Evolutionary conservation across 208 protist species (phyloP), one percentile per base, ranked within the genome.

Genomic region (Crithidia expoeki): DNA sequence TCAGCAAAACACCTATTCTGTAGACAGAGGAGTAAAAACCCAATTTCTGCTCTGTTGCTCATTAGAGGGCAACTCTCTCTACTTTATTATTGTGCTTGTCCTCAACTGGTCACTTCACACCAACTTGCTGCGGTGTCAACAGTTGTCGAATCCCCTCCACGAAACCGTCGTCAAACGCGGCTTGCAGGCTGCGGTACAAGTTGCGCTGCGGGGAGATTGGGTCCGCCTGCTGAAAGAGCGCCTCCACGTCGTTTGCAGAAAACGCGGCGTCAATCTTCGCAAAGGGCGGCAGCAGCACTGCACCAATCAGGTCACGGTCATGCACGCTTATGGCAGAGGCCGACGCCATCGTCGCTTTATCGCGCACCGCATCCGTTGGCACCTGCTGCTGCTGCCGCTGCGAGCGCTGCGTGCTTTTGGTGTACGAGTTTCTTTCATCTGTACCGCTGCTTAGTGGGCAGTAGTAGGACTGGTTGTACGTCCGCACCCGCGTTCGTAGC

Each of bases 261-360:
- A 74, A 74, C 0, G 33, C 12, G 16, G 21, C 14, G 51, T 74
- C 69, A 7, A 74, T 62, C 52, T 53, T 74, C 25, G 14, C 1
- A 42, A 56, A 68, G 16, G 69, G 69, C 42, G 69, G 69, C 17
- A 68, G 16, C 50, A 74, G 40, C 38, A 49, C 32, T 0, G 60
- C 30, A 11, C 60, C 60, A 19, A 74, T 55, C 42, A 55, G 55
- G 52, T 74, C 60, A 16, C 56, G 38, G 50, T 62, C 60, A 33
- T 68, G 42, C 42, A 68, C 4, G 10, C 69, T 74, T 9, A 34
- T 64, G 21, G 40, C 34, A 40, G 40, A 42, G 10, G 23, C 16
- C 16, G 57, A 51, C 17, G 40, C 4, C 11, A 51, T n/a, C 21
- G n/a, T 12, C 1, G 57, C 21, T 4, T 34, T 1, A 1, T 60